Base-by-base conservation (phyloP, 768 basidiomycete species). In the Trametes coccinea region DNA sequence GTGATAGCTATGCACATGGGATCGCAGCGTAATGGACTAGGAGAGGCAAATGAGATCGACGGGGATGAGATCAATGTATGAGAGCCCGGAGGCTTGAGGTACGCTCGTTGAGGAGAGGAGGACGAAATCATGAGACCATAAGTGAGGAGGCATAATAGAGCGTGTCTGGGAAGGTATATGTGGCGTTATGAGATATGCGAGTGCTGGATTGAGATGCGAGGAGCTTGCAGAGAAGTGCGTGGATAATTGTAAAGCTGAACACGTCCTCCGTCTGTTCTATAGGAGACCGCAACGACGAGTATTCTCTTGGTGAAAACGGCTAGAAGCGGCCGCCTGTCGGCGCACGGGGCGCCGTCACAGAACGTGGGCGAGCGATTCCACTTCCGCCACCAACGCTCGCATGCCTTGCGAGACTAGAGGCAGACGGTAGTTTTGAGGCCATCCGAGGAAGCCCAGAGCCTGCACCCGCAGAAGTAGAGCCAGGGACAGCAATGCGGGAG, bases 381-480 rank as follows among this genome's bases (percentile, higher is more conserved):
- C 34, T 37, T 5, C 34, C 7, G 3, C 46, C 52, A 11, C 62
- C 54, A 16, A 53, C 39, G 37, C 53, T 63, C 13, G 62, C 47
- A 13, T 54, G 49, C 17, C 62, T 48, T 1, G 53, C 16, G 2
- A 63, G 29, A 4, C 53, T 40, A 37, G 45, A 48, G 14, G 60
- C 30, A 17, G 45, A 53, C 46, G 65, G 70, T 6, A 71, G 56
- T 52, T 60, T 66, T 31, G 70, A 68, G 11, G 66, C 62, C 8
- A 67, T 68, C 37, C 65, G 59, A 16, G 70, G 70, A 11, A 69
- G 59, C 8, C 53, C 64, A 5, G 67, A 66, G 2, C 46, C 47
- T 11, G 46, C 37, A 1, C 47, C 41, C 3, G 41, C 41, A 44
- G 11, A 5, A 37, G 52, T 45, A 4, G 44, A 5, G 11, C 60